Base-by-base conservation (phyloP, 164 flowering plant genomes). In the Kalanchoe fedtschenkoi region DNA sequence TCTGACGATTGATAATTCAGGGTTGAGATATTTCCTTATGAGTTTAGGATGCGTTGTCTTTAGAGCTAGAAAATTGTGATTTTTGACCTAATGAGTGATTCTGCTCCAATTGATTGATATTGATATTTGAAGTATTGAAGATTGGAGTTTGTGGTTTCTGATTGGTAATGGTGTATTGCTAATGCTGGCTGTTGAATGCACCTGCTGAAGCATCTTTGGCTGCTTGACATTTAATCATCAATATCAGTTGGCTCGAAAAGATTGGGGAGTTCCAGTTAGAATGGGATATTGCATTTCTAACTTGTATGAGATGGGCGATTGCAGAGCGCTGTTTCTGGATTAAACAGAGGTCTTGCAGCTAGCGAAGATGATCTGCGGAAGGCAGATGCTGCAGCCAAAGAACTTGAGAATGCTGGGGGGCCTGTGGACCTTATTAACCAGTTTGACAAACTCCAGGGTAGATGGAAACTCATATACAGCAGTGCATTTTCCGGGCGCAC, bases 401-500 rank as follows among this genome's bases (percentile, higher is more conserved):
- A 87, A 64, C 80, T 92, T 72, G 96, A 92, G 68, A 75, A 72
- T 30, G 83, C 57, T 29, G 88, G 87, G 64, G 96, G 96, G 34
- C 77, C 68, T 47, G 96, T 92, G 5, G 91, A 92, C 70, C 83
- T 92, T 58, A 72, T 83, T 3, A 58, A 14, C 3, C 79, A 86
- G 73, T 78, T 86, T 41, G 96, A 86, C 64, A 82, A 81, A 66
- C 82, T 89, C 38, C 98, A 89, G 74, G 96, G 98, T 15, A 83
- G 81, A 74, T 92, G 98, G 98, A 92, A 81, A 71, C 62, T 92
- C 65, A 64, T 89, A 54, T 89, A 92, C 66, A 92, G 96, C 72
- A 92, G 98, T 72, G 96, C 91, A 19, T 92, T 92, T 73, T 92
- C 98, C 2, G 80, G 91, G 47, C 90, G 88, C 5, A 89, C 96